These are phyloP conservation scores for Codiaeum variegatum DNA, from an alignment of 441 rosid species.

Conservation along the genomic window DNA sequence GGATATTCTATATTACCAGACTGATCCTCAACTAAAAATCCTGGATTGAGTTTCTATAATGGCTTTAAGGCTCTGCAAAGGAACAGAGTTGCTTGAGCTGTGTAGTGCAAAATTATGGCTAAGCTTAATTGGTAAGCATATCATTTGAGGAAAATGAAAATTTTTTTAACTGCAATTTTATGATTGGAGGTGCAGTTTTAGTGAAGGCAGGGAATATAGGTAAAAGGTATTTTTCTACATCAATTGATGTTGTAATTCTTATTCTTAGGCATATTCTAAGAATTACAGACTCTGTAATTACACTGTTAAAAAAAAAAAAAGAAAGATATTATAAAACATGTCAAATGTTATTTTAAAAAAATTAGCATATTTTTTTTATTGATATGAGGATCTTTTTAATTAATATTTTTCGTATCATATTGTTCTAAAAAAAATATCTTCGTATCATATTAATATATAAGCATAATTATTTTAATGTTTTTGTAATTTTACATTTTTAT, in stretches of 20 bases:
- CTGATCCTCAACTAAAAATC: conserved; percentile 40
- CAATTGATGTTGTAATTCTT: background rate
- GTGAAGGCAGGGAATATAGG: background rate
- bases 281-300: no score
- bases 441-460: no score
- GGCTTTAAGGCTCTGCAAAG: background rate
- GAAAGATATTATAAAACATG: no score
- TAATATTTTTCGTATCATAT: no score
- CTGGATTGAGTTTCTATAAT: background rate
- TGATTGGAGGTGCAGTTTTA: conserved; percentile 13
- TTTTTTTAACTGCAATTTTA: background rate
- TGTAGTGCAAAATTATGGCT: background rate
- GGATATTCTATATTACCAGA: conserved; percentile 72
- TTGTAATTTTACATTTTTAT: no score
- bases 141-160: background rate
- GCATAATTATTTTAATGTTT: no score
- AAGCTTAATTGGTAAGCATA: background rate
- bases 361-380: no score
- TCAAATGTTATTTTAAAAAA: no score
- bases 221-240: background rate
- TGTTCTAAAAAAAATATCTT: no score
- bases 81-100: background rate
- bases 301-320: no score
- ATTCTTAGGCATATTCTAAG: no score
- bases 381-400: no score